phyloP scores from a whole-genome alignment of 352 stramenopile genomes.

The Pythium aristosporum region DNA sequence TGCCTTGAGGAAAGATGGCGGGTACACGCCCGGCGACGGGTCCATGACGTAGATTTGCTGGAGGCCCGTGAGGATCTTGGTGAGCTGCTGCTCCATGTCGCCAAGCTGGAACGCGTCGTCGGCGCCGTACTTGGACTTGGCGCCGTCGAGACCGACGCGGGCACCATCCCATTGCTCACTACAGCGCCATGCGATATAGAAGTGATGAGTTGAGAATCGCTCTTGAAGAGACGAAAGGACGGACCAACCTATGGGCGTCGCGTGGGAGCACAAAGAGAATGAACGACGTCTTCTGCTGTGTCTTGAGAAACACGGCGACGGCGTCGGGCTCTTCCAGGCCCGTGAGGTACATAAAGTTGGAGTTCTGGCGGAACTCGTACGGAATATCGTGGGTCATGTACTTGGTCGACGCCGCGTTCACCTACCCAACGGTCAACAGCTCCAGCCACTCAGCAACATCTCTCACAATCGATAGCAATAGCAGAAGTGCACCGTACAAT shows the following conservation, averaged over 20 bases:
- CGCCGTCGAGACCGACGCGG: constrained; percentile 59
- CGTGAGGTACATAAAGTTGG: constrained; percentile 85
- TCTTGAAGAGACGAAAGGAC: background rate
- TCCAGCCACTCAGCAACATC: background rate
- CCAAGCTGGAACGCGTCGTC: constrained; percentile 70
- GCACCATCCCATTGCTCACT: constrained; percentile 84
- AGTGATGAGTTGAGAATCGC: too few species aligned
- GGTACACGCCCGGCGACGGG: constrained; percentile 56
- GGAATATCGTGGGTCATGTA: constrained; percentile 89
- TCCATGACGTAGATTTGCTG: constrained; percentile 72
- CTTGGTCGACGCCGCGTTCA: constrained; percentile 72
- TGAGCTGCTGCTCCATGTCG: constrained; percentile 49
- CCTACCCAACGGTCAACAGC: constrained; percentile 13
- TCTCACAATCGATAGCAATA: background rate
- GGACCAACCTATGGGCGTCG: constrained; percentile 58
- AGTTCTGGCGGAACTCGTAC: constrained; percentile 86
- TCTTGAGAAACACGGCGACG: constrained; percentile 77
- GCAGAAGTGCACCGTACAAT: constrained; percentile 37
- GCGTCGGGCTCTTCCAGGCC: constrained; percentile 77
- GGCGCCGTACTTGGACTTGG: constrained; percentile 54
- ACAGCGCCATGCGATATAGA: background rate
- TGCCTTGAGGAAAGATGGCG: constrained; percentile 53
- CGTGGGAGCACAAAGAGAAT: constrained; percentile 77
- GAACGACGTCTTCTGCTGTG: constrained; percentile 54
- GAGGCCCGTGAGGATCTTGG: constrained; percentile 54